Base-by-base conservation (phyloP, 2,329 filamentous ascomycete genomes). In the Mollisiaceae sp. region DNA sequence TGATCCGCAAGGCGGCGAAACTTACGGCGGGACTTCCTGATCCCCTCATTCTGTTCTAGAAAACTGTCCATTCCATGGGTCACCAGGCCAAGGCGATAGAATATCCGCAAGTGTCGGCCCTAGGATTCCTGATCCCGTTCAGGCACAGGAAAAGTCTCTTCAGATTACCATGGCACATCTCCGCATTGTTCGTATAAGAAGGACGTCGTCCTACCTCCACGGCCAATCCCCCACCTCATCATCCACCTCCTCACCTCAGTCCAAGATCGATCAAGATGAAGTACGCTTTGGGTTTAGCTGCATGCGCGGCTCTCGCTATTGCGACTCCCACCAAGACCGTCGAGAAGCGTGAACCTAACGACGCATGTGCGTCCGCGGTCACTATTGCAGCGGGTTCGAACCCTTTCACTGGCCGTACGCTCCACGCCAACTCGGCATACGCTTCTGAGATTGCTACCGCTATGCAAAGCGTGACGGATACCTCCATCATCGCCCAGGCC, bases 341-440 rank as follows among this genome's bases (percentile, higher is more conserved):
- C 43, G 64, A 71, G 66, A 60, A 67, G 61, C 65, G 59, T 39
- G 62, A 59, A 32, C 39, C 63, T 32, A 22, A 59, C 24, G 66
- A 65, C 59, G 67, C 68, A 54, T 73, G 70, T 60, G 52, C 66
- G 39, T 65, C 66, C 3, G 63, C 67, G n/a, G 70, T 73, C 36
- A 71, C 63, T 18, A 59, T 74, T 47, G 69, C 70, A 43, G 60
- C 69, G 63, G 68, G 66, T 8, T 70, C 70, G n/a, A 87, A 86
- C 77, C 83, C 83, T 15, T 86, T 84, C 74, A 66, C 74, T 12
- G 82, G 81, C 18, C 82, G 85, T 59, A 75, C 79, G 59, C 77
- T 82, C 71, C 86, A 82, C 79, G 81, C 83, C 73, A 86, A 86
- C 76, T 76, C 75, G 63, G 85, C 82, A 78, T 87, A 86, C 72